Percentiles rank a stretch among this genome's conserved stretches.
Evolutionary conservation across 2,329 filamentous ascomycete genomes (phyloP).

Genomic region (Capronia epimyces): DNA sequence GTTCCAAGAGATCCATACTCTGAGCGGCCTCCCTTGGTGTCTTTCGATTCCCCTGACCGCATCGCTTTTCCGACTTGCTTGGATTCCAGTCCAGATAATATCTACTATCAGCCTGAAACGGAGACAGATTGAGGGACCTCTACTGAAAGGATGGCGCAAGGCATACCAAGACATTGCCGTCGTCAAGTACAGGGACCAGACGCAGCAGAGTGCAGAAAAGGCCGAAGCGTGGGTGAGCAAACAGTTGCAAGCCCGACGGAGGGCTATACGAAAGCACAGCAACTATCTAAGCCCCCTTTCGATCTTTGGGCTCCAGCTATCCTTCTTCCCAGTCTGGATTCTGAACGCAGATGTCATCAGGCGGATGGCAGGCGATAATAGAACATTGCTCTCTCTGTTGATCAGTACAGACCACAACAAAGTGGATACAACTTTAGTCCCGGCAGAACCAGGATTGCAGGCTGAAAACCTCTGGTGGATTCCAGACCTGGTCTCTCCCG

Average conservation of each 20-base stretch:
- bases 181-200: conserved; percentile 9
- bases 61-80: conserved; percentile 46
- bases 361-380: conserved; percentile 18
- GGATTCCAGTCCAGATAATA: conserved; percentile 45
- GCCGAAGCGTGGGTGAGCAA: conserved; percentile 16
- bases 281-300: conserved; percentile 2
- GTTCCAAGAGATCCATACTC: conserved; percentile 42
- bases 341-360: conserved; percentile 20
- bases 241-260: conserved; percentile 15
- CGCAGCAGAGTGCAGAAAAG: conserved; percentile 6
- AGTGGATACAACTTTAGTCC: conserved; percentile 28
- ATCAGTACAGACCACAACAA: conserved; percentile 8
- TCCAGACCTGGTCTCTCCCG: conserved; percentile 43
- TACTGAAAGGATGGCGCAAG: conserved; percentile 37
- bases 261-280: conserved; percentile 26
- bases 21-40: conserved; percentile 50
- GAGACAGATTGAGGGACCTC: conserved; percentile 40
- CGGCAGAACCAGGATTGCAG: conserved; percentile 47
- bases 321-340: conserved; percentile 22
- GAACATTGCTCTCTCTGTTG: conserved; percentile 13
- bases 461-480: conserved; percentile 59
- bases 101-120: conserved; percentile 38
- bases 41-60: conserved; percentile 52
- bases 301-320: conserved; percentile 9
- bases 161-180: conserved; percentile 24